phyloP scores from a whole-genome alignment of 148 eudicot genomes.

The Rhododendron molle region DNA sequence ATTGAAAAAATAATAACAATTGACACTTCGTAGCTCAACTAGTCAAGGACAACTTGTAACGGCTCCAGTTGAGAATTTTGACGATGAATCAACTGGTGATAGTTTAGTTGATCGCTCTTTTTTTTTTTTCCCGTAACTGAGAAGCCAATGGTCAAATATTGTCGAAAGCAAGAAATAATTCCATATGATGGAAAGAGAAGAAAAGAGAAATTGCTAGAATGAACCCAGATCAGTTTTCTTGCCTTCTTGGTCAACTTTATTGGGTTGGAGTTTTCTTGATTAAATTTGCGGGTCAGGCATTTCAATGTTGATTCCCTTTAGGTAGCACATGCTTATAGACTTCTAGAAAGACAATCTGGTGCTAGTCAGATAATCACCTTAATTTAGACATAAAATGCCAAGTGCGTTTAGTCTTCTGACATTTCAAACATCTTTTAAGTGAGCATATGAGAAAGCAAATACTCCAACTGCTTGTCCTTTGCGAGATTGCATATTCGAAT shows the following conservation, averaged over 20 bases:
- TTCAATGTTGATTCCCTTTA: too few relatives aligned
- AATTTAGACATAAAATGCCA: neutral
- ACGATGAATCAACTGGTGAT: neutral
- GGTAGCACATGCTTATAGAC: neutral
- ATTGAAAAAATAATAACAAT: neutral
- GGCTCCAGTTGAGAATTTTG: neutral
- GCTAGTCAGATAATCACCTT: neutral
- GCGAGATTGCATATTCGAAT: too few relatives aligned
- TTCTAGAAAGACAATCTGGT: neutral
- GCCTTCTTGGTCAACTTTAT: neutral
- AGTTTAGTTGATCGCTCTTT: neutral
- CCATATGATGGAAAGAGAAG: neutral
- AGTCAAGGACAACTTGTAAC: neutral
- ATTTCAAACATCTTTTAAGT: neutral
- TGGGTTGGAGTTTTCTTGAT: neutral
- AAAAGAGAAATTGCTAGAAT: neutral
- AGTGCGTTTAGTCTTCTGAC: neutral
- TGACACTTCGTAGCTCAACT: neutral
- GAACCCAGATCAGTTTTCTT: neutral
- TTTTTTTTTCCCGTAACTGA: too few relatives aligned
- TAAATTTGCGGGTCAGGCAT: too few relatives aligned
- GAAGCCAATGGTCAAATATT: too few relatives aligned
- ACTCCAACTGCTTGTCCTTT: too few relatives aligned
- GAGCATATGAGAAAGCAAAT: too few relatives aligned
- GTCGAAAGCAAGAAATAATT: neutral